Conservation (phyloP, 495 filamentous ascomycete genomes). For the Sordaria brevicollis region DNA sequence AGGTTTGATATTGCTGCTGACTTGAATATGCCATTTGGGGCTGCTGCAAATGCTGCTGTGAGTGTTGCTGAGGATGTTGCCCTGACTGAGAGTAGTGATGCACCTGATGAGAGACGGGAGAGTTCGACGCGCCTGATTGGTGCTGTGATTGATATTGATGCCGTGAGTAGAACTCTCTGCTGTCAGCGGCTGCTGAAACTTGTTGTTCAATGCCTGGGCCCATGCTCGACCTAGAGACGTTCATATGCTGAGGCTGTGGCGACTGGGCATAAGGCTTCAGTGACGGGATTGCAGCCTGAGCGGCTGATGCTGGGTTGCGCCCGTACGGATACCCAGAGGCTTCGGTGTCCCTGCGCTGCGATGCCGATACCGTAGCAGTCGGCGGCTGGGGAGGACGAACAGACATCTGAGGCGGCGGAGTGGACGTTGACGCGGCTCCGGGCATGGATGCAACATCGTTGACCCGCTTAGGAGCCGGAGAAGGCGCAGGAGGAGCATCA, state of each 20-base stretch:
- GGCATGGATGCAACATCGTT: slow-evolving; percentile 21
- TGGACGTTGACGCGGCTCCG: slow-evolving; percentile 27
- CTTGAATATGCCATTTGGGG: slow-evolving; percentile 9
- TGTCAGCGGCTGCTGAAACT: slow-evolving; percentile 7
- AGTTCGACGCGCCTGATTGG: slow-evolving; percentile 21
- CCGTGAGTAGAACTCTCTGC: slow-evolving; percentile 33
- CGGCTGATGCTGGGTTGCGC: slow-evolving; percentile 25
- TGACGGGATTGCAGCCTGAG: slow-evolving; percentile 34
- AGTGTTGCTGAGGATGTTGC: slow-evolving; percentile 7
- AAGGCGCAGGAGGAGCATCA: slow-evolving; percentile 32
- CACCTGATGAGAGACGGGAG: slow-evolving; percentile 31
- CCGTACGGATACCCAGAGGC: slow-evolving; percentile 24
- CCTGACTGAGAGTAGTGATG: slow-evolving; percentile 29
- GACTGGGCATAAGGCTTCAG: slow-evolving; percentile 38
- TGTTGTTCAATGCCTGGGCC: slow-evolving; percentile 22
- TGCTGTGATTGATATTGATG: slow-evolving; percentile 26
- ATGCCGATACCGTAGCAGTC: slow-evolving; percentile 19
- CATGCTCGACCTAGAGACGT: slow-evolving; percentile 23
- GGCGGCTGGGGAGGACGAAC: slow-evolving; percentile 25
- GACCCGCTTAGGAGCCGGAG: slow-evolving; percentile 28
- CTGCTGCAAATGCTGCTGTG: slow-evolving; percentile 3
- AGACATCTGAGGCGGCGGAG: slow-evolving; percentile 33
- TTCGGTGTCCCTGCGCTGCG: slow-evolving; percentile 29
- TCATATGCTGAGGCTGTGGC: slow-evolving; percentile 28
- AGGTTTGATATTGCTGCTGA: slow-evolving; percentile 5